Evolutionary conservation across 306 rosid genomes (phyloP), one percentile per base, ranked within the genome.

Genomic region (Citrullus mucosospermus): DNA sequence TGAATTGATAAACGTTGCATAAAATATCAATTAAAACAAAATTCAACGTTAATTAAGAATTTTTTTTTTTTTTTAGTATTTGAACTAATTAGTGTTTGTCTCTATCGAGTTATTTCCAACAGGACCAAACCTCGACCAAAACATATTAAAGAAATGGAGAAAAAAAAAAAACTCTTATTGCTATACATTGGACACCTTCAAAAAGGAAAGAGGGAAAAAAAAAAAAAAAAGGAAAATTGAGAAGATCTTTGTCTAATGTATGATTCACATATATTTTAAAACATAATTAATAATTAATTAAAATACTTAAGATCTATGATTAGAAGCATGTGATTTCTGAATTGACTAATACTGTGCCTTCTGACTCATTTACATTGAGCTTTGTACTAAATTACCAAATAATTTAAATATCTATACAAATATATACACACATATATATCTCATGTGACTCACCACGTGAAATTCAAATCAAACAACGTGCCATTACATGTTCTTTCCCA

Each of bases 381-480:
- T 22, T 43, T 43, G 76, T 17, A 67, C 51, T 67, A 70, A 70
- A 70, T 70, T 67, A 67, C 32, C 67, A 63, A 63, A 63, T 8
- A 53, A 63, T 34, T 15, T 34, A 61, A 61, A 28, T 62, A 62
- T 25, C 12, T 11, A 63, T 6, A 28, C 14, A 63, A 18, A 38
- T 18, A 38, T 36, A 18, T 4, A 66, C 0, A 62, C 6, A 36
- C 2, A 63, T 16, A 38, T 8, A n/a, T n/a, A 68, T 70, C 55
- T 70, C 76, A 70, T 70, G 55, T 70, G 76, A 70, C 56, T 70
- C 76, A 2, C 56, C 76, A 70, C 76, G 76, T 70, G 76, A 46
- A 70, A 44, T 48, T 22, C 76, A 70, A 70, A 70, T 70, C 76
- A 70, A 44, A 46, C 39, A 13, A 70, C 76, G 76, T 70, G 76